Evolutionary conservation across 1,284 basidiomycete species (phyloP), one percentile per base, ranked within the genome.

Genomic region (Porogramme epimiltina): DNA sequence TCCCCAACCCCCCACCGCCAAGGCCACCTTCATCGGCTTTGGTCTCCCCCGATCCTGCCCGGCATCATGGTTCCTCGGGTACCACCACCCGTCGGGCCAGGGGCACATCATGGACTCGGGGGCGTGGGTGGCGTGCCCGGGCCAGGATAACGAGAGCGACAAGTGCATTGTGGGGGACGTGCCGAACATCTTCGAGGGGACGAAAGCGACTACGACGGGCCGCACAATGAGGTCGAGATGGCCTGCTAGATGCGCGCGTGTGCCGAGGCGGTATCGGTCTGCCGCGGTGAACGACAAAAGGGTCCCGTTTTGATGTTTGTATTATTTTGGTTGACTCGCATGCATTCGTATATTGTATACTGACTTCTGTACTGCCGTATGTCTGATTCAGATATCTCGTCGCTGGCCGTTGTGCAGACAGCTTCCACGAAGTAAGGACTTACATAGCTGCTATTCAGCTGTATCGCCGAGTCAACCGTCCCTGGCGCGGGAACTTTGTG

Each of bases 91-190:
- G 0, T 70, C 73, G 1, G 84, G 83, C 2, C 85, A 87, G 65
- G 70, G 79, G 16, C 84, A 86, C 55, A 84, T 86, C 41, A 55
- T 73, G 48, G 73, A 75, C 41, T 71, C 70, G 3, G 70, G 67
- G 2, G 67, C 70, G 31, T 85, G 83, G 81, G 65, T 67, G 26
- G 60, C 61, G 0, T 82, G 80, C 56, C 70, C 76, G 0, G 77
- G 81, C 1, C 76, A 84, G 54, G 85, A 87, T 47, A 84, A 84
- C 58, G 58, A 73, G 4, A 78, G 77, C 55, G 52, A 38, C 1
- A 65, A 71, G 45, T 88, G 85, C 65, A 76, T 69, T 13, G 74
- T 74, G 18, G 84, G 84, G 2, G 79, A 80, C 50, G 85, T 87
- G 0, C 62, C 70, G 0, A 73, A 72, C 26, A 73, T 87, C 49